These are phyloP conservation scores for Suhomyces bribrorum DNA, from an alignment of 1,139 yeast species.

Conservation along the genomic window DNA sequence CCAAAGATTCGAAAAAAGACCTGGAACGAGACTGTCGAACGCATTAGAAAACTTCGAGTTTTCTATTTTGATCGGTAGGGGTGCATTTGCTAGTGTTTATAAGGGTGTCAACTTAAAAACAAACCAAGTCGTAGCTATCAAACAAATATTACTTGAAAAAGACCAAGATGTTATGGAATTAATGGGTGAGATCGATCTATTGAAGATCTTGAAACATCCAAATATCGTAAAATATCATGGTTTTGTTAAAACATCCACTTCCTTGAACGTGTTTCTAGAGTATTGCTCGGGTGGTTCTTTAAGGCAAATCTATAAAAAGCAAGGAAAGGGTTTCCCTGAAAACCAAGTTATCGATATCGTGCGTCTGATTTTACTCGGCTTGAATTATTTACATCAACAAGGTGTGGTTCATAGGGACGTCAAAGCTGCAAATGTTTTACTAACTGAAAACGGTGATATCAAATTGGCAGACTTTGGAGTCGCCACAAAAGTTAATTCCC, in stretches of 20 bases:
- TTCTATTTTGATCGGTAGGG: slow-evolving; percentile 68
- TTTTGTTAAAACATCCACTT: slow-evolving; percentile 67
- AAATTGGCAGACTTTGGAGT: slow-evolving; percentile 83
- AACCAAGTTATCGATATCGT: slow-evolving; percentile 58
- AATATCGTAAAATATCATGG: slow-evolving; percentile 92
- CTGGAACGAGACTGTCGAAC: slow-evolving; percentile 39
- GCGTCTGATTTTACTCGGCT: slow-evolving; percentile 72
- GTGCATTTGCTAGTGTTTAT: slow-evolving; percentile 79
- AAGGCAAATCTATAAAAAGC: slow-evolving; percentile 61
- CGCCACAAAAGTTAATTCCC: slow-evolving; percentile 55
- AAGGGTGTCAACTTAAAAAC: slow-evolving; percentile 65
- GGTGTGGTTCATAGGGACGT: slow-evolving; percentile 80
- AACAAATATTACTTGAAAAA: slow-evolving; percentile 65
- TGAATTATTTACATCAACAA: slow-evolving; percentile 65
- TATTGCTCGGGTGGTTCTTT: slow-evolving; percentile 88
- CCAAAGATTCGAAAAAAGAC: slow-evolving; percentile 47
- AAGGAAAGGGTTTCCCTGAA: slow-evolving; percentile 62
- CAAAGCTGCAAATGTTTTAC: slow-evolving; percentile 73
- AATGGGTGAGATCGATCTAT: slow-evolving; percentile 84
- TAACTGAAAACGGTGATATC: slow-evolving; percentile 59
- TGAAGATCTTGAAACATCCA: slow-evolving; percentile 78
- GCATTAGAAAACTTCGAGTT: slow-evolving; percentile 57
- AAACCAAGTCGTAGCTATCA: slow-evolving; percentile 77
- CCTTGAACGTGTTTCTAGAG: slow-evolving; percentile 69
- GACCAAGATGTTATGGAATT: slow-evolving; percentile 48